Evolutionary conservation across 768 basidiomycete species (phyloP).

Genomic region (Suillus cothurnatus): DNA sequence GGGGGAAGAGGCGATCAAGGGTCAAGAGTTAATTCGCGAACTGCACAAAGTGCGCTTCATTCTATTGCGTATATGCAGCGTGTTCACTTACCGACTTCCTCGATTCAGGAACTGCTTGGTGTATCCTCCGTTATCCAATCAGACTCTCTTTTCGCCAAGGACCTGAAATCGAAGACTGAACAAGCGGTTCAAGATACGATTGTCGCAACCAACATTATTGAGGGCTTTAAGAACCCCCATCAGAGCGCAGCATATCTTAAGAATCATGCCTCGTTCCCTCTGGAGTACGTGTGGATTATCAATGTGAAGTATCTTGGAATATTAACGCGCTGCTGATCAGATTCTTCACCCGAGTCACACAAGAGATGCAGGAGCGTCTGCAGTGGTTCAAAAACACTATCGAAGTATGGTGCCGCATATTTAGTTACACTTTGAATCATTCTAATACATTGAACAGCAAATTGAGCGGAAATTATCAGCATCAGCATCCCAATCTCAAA

Average conservation of each 20-base stretch:
- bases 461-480: constrained; percentile 82
- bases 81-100: neutral
- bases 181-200: constrained; percentile 83
- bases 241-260: constrained; percentile 70
- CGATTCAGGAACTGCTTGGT: constrained; percentile 61
- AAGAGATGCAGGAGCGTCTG: constrained; percentile 70
- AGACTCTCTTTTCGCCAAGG: constrained; percentile 66
- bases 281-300: constrained; percentile 54
- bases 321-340: constrained; percentile 34
- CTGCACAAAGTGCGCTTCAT: constrained; percentile 59
- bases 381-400: constrained; percentile 82
- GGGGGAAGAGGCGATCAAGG: constrained; percentile 73
- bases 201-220: constrained; percentile 72
- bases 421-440: neutral
- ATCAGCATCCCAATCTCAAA: constrained; percentile 60
- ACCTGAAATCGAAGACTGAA: constrained; percentile 75
- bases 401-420: constrained; percentile 48
- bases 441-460: constrained; percentile 29
- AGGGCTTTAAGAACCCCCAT: constrained; percentile 77
- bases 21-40: constrained; percentile 65
- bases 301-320: neutral
- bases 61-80: neutral
- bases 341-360: constrained; percentile 72
- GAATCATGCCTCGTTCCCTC: constrained; percentile 78
- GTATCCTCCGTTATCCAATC: constrained; percentile 63